Evolutionary conservation across 441 rosid genomes (phyloP).

Genomic region (Mallotus japonicus): DNA sequence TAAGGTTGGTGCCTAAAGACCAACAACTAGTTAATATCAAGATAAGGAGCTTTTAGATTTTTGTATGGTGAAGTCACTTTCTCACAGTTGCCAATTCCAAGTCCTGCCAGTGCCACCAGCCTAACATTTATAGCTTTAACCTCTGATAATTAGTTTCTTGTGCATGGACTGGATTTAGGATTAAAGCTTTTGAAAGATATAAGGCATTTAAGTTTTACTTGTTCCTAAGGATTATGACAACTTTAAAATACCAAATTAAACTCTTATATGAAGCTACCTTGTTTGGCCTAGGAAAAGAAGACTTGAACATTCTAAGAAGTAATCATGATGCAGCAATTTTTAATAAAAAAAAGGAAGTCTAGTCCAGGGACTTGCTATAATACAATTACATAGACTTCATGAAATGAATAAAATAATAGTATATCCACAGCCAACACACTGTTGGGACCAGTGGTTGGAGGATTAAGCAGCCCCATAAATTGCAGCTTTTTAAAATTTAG

Average conservation of each 20-base stretch:
- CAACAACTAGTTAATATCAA: slow-evolving; percentile 6
- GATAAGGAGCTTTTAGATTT: slow-evolving; percentile 26
- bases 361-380: not conserved
- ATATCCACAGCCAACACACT: no score
- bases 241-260: not conserved
- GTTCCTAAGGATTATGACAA: not conserved
- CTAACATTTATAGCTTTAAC: not conserved
- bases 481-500: not conserved
- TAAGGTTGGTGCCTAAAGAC: slow-evolving; percentile 14
- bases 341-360: not conserved
- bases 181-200: not conserved
- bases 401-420: no score
- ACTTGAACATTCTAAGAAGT: not conserved
- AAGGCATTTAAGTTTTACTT: not conserved
- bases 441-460: no score
- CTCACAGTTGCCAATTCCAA: slow-evolving; percentile 21
- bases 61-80: slow-evolving; percentile 34
- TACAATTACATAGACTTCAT: not conserved
- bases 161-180: not conserved
- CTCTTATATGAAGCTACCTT: not conserved
- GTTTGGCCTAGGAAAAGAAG: not conserved
- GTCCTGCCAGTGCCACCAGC: slow-evolving; percentile 8
- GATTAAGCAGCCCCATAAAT: no score
- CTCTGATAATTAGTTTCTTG: not conserved
- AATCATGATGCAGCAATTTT: not conserved